Percentiles rank a stretch among this genome's conserved stretches.
Conservation (phyloP, 257 asterid genomes). For the Oldenlandia corymbosa region DNA sequence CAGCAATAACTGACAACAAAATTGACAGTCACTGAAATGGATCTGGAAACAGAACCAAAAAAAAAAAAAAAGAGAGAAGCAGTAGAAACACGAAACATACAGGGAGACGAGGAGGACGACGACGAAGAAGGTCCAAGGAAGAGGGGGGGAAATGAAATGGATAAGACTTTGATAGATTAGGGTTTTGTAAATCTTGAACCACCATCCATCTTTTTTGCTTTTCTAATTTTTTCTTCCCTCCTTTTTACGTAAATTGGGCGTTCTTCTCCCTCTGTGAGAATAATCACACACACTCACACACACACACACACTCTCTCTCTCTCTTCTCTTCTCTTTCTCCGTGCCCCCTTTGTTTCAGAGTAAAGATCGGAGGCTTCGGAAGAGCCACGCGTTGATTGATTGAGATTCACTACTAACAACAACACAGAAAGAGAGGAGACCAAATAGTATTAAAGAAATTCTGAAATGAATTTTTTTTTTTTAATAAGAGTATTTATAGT, state of each 20-base stretch:
- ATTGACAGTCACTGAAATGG: slow-evolving; percentile 29
- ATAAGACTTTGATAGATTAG: slow-evolving; percentile 11
- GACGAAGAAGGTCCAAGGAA: not conserved
- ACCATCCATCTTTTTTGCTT: slow-evolving; percentile 5
- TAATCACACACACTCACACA: no score
- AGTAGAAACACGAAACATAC: not conserved
- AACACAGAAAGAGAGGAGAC: not conserved
- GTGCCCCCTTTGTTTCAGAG: slow-evolving; percentile 18
- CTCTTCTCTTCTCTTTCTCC: slow-evolving; percentile 8
- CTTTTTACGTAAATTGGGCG: not conserved
- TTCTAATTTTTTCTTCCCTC: not conserved
- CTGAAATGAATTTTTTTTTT: no score
- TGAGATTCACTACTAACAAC: slow-evolving; percentile 4
- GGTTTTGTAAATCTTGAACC: slow-evolving; percentile 27
- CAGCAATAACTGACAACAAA: slow-evolving; percentile 12
- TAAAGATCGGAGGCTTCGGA: slow-evolving; percentile 41
- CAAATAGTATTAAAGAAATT: no score
- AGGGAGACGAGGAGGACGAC: not conserved
- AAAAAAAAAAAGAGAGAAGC: not conserved
- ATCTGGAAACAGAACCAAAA: slow-evolving; percentile 37
- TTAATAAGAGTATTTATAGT: no score
- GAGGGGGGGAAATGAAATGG: not conserved
- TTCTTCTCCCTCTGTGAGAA: no score
- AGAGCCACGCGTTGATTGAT: slow-evolving; percentile 33
- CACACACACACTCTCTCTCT: not conserved